These are phyloP conservation scores for Fusarium sp. DNA, from an alignment of 2,329 filamentous ascomycete genomes.

Conservation along the genomic window DNA sequence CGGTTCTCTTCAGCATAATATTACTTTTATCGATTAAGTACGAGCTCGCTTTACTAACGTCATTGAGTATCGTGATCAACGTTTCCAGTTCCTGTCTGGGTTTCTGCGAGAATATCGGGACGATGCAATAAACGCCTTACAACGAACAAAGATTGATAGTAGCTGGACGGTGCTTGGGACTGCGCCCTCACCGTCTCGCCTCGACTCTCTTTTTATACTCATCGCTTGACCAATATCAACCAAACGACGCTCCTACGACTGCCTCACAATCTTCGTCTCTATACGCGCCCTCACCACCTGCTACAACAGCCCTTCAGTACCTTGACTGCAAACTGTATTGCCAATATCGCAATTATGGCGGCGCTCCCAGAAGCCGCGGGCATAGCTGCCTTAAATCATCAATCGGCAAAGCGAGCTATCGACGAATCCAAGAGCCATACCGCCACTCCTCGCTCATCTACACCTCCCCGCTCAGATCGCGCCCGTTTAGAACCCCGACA, in stretches of 20 bases:
- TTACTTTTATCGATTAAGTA: constrained; percentile 17
- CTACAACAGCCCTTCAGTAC: constrained; percentile 7
- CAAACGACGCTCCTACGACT: constrained; percentile 8
- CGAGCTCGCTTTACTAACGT: constrained; percentile 11
- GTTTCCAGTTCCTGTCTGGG: constrained; percentile 25
- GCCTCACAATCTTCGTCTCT: constrained; percentile 9
- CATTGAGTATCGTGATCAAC: constrained; percentile 30
- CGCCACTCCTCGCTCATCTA: constrained; percentile 52
- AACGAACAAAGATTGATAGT: constrained; percentile 37
- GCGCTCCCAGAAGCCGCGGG: constrained; percentile 46
- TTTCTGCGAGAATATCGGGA: constrained; percentile 38
- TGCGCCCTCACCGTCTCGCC: constrained; percentile 36
- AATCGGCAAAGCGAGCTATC: constrained; percentile 49
- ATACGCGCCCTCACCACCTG: constrained; percentile 7
- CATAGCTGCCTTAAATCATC: constrained; percentile 46
- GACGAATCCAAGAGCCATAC: constrained; percentile 47
- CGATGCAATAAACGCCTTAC: constrained; percentile 43
- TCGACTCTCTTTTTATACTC: constrained; percentile 16
- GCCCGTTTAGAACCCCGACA: constrained; percentile 55
- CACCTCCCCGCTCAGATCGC: constrained; percentile 58
- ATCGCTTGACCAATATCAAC: neutral
- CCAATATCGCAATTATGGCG: constrained; percentile 47
- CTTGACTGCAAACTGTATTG: constrained; percentile 10
- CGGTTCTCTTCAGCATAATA: constrained; percentile 8
- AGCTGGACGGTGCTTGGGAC: constrained; percentile 42